These are phyloP conservation scores for Hawksworthiomyces lignivorus DNA, from an alignment of 2,329 filamentous ascomycete species.

Conservation along the genomic window DNA sequence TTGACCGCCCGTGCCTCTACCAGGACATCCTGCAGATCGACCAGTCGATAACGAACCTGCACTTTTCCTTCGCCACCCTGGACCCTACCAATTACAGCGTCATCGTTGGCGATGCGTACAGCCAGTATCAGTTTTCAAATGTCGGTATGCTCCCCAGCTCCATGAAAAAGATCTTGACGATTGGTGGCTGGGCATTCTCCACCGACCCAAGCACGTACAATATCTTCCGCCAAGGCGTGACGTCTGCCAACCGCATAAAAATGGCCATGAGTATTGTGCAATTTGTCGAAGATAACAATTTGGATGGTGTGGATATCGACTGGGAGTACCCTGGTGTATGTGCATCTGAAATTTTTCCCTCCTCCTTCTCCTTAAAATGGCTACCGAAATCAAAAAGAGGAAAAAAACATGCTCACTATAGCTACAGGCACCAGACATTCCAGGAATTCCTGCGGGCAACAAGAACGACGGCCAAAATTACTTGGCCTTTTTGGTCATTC, in stretches of 20 bases:
- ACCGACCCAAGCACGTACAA: conserved; percentile 27
- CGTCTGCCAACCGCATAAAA: conserved; percentile 4
- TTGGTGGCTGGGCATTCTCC: conserved; percentile 38
- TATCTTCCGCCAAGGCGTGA: conserved; percentile 25
- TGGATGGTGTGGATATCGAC: conserved; percentile 13
- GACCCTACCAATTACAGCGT: conserved; percentile 16
- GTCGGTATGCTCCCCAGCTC: conserved; percentile 22
- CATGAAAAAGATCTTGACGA: conserved; percentile 31
- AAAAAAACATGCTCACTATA: no score
- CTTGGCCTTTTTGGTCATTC: conserved; percentile 21
- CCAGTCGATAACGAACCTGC: conserved; percentile 20
- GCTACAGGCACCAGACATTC: conserved; percentile 17
- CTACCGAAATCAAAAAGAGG: no score
- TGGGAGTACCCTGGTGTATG: conserved; percentile 11
- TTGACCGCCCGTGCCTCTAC: conserved; percentile 23
- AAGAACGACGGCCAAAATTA: conserved; percentile 26
- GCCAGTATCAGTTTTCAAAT: conserved; percentile 20
- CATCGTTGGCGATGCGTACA: conserved; percentile 10
- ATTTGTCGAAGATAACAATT: conserved; percentile 5
- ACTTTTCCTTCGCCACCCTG: conserved; percentile 26
- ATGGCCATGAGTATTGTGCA: conserved; percentile 10
- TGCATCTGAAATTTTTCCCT: no score
- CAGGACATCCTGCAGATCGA: conserved; percentile 19
- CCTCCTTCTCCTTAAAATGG: no score
- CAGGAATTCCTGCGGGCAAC: conserved; percentile 23